phyloP scores from a whole-genome alignment of 345 rosid species.

The Mercurialis annua region DNA sequence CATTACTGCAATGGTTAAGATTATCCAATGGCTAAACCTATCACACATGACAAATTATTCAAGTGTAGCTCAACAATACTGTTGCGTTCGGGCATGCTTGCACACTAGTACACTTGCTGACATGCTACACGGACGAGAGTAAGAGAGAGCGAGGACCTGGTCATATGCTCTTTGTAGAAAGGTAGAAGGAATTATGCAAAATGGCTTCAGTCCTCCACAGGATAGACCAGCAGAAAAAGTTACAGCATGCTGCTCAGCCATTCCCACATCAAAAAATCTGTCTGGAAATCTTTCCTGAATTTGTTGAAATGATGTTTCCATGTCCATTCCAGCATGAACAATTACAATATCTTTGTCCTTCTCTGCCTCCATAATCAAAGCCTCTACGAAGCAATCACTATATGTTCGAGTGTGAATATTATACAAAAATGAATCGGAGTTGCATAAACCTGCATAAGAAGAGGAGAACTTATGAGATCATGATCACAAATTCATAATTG shows the following conservation, averaged over 20 bases:
- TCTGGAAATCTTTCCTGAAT: constrained; percentile 74
- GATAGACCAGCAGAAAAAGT: constrained; percentile 96
- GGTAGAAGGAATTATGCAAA: constrained; percentile 82
- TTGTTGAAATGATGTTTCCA: constrained; percentile 57
- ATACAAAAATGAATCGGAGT: constrained; percentile 18
- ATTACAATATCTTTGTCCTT: constrained; percentile 77
- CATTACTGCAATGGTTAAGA: not conserved
- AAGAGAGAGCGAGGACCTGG: constrained; percentile 48
- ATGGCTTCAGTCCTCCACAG: constrained; percentile 91
- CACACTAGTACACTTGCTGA: not conserved
- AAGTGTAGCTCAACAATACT: not conserved
- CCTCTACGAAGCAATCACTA: constrained; percentile 78
- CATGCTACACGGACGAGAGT: not conserved
- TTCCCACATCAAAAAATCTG: constrained; percentile 76
- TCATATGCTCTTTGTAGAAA: constrained; percentile 93
- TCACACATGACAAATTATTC: not conserved
- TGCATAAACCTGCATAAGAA: constrained; percentile 36
- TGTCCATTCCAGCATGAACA: constrained; percentile 82
- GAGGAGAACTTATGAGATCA: not conserved
- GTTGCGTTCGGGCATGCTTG: not conserved
- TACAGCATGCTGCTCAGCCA: constrained; percentile 95
- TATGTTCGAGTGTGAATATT: constrained; percentile 50
- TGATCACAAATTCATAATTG: not conserved
- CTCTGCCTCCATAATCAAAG: constrained; percentile 71
- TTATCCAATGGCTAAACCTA: not conserved